A percentile compares a stretch with the other conserved stretches of the same genome.
Conservation (phyloP, 1,284 basidiomycete species). For the Rhizoctonia solani region DNA sequence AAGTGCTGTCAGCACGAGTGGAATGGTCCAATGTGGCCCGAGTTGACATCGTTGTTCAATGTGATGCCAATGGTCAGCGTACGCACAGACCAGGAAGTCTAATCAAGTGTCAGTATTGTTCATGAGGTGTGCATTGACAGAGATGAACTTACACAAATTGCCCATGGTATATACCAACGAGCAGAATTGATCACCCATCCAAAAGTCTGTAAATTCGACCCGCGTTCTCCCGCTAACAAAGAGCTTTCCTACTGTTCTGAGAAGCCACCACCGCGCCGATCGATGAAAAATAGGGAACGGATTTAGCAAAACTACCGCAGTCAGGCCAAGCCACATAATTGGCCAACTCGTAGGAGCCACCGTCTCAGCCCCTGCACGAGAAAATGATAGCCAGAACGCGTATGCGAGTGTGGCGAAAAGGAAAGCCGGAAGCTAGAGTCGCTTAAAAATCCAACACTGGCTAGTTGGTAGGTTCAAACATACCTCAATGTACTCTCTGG, state of each 20-base stretch:
- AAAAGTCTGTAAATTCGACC: conserved; percentile 85
- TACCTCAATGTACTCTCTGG: conserved; percentile 82
- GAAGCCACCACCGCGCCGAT: conserved; percentile 77
- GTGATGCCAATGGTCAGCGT: conserved; percentile 58
- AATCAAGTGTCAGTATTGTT: background rate
- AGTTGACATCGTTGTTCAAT: conserved; percentile 51
- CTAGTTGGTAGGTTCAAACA: conserved; percentile 31
- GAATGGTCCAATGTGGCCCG: conserved; percentile 57
- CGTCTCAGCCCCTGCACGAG: conserved; percentile 57
- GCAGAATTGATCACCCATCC: conserved; percentile 85
- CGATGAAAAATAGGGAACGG: conserved; percentile 73
- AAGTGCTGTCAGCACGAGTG: conserved; percentile 59
- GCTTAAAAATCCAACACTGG: background rate
- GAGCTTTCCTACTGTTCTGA: conserved; percentile 64
- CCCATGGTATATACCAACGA: conserved; percentile 75
- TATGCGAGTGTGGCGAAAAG: conserved; percentile 76
- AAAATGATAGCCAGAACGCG: conserved; percentile 85
- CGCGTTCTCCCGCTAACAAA: conserved; percentile 69
- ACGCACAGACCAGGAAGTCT: conserved; percentile 72
- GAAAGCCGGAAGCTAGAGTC: conserved; percentile 71
- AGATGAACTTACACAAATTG: conserved; percentile 54
- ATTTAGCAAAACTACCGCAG: conserved; percentile 66
- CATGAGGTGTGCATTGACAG: background rate
- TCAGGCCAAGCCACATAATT: conserved; percentile 77
- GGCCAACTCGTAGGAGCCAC: conserved; percentile 73